These are phyloP conservation scores for Citrullus colocynthis DNA, from an alignment of 306 rosid species.

Conservation along the genomic window DNA sequence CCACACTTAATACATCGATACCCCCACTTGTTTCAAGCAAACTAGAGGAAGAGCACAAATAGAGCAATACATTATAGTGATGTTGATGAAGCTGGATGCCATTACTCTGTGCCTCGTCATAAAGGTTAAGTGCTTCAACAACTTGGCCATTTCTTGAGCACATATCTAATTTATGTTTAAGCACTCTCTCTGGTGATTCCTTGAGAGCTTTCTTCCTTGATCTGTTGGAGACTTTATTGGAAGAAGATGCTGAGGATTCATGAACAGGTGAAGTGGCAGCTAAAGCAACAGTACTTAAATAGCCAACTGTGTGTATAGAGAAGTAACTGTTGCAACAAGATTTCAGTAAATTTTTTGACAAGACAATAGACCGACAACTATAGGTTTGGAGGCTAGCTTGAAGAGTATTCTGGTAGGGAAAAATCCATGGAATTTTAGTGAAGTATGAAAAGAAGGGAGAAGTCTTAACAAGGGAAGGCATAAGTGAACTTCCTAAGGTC, in stretches of 20 bases:
- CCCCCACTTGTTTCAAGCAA: slow-evolving; percentile 15
- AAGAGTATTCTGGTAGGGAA: slow-evolving; percentile 6
- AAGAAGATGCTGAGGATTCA: slow-evolving; percentile 7
- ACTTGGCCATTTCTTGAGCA: slow-evolving; percentile 48
- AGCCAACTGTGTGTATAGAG: slow-evolving; percentile 4
- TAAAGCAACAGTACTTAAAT: slow-evolving; percentile 19
- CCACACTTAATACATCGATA: slow-evolving; percentile 7
- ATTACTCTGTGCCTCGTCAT: slow-evolving; percentile 47
- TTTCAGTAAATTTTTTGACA: background rate
- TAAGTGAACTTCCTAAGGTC: slow-evolving; percentile 16
- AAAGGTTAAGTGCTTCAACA: slow-evolving; percentile 50
- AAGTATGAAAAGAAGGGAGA: slow-evolving; percentile 33
- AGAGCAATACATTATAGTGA: slow-evolving; percentile 52
- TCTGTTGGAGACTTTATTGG: slow-evolving; percentile 17
- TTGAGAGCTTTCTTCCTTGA: slow-evolving; percentile 26
- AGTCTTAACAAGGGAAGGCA: slow-evolving; percentile 23
- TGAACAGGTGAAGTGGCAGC: slow-evolving; percentile 12
- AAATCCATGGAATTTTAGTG: slow-evolving; percentile 26
- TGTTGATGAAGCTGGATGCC: slow-evolving; percentile 27
- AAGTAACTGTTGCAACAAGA: background rate
- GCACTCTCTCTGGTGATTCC: slow-evolving; percentile 43
- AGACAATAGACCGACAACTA: background rate
- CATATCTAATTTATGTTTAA: slow-evolving; percentile 25
- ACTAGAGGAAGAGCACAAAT: slow-evolving; percentile 39
- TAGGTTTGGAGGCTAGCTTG: slow-evolving; percentile 5